Evolutionary conservation across 2,329 filamentous ascomycete species (phyloP).

Genomic region (Pseudocercospora musae): DNA sequence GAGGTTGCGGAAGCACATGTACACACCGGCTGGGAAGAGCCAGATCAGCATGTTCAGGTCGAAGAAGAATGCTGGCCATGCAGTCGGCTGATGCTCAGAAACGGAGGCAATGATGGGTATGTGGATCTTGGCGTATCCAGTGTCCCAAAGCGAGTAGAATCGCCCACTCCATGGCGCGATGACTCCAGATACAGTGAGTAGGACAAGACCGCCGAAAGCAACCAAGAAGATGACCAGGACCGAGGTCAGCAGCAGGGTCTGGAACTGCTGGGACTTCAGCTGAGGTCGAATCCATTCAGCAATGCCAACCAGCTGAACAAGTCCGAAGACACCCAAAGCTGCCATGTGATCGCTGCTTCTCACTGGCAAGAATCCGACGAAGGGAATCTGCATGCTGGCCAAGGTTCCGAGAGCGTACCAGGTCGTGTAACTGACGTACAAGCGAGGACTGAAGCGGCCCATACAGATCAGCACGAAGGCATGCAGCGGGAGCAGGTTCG

Average conservation of each 20-base stretch:
- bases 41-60: slow-evolving; percentile 97
- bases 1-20: slow-evolving; percentile 93
- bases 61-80: slow-evolving; percentile 99
- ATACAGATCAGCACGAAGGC: slow-evolving; percentile 92
- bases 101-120: slow-evolving; percentile 99
- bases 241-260: slow-evolving; percentile 76
- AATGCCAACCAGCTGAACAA: slow-evolving; percentile 89
- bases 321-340: slow-evolving; percentile 89
- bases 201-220: slow-evolving; percentile 70
- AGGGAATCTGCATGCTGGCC: slow-evolving; percentile 98
- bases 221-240: slow-evolving; percentile 71
- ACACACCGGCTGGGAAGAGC: slow-evolving; percentile 97
- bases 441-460: slow-evolving; percentile 88
- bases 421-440: slow-evolving; percentile 96
- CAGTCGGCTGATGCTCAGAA: slow-evolving; percentile 97
- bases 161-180: slow-evolving; percentile 97
- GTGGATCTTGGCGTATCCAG: slow-evolving; percentile 96
- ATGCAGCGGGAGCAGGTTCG: slow-evolving; percentile 91
- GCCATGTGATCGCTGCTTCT: slow-evolving; percentile 99
- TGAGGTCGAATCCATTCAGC: slow-evolving; percentile 87
- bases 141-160: slow-evolving; percentile 99
- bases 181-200: slow-evolving; percentile 79
- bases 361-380: slow-evolving; percentile 94
- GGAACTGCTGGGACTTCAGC: slow-evolving; percentile 88
- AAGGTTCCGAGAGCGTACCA: slow-evolving; percentile 97